Evolutionary conservation across 225 moss, liverwort and hornwort species (phyloP).

Genomic region (Thuidium tamariscinum): DNA sequence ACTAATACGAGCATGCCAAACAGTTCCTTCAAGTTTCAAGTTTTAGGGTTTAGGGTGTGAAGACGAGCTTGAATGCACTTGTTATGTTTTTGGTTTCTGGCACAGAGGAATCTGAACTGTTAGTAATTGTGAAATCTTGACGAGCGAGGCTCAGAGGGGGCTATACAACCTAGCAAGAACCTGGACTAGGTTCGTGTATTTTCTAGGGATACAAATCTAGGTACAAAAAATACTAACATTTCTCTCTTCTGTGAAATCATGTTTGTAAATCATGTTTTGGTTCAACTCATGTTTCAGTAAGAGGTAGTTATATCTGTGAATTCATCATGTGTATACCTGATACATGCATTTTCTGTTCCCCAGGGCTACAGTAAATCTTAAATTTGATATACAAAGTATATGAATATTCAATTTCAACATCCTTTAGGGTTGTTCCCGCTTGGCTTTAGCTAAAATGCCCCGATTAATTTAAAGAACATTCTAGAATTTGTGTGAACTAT

Average conservation of each 20-base stretch:
- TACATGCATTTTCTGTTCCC: background rate
- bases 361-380: background rate
- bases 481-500: too few relatives aligned
- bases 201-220: background rate
- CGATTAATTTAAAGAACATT: too few relatives aligned
- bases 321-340: background rate
- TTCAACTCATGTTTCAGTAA: background rate
- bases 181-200: background rate
- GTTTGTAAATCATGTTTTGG: background rate
- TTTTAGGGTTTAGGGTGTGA: background rate
- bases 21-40: background rate
- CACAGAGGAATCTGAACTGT: background rate
- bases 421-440: background rate
- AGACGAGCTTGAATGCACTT: background rate
- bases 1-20: background rate
- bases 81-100: background rate
- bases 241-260: background rate
- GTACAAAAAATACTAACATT: background rate
- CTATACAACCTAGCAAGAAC: background rate
- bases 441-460: too few relatives aligned
- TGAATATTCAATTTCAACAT: background rate
- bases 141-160: background rate
- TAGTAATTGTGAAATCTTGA: background rate
- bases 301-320: background rate
- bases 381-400: background rate